Evolutionary conservation across 1,139 yeast genomes (phyloP).

Genomic region (Yueomyces sp.): DNA sequence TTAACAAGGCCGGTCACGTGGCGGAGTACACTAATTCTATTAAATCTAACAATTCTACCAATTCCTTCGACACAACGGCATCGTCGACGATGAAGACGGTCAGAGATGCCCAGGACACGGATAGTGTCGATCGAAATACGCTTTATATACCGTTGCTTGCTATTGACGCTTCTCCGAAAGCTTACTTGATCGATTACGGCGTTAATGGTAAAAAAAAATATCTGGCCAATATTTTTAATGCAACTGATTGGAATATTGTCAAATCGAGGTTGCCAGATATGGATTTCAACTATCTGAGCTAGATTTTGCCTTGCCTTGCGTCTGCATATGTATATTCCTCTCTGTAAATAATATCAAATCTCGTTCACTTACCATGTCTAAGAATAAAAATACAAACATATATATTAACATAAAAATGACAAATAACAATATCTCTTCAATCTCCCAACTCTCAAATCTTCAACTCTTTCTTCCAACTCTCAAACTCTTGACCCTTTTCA

Average conservation of each 20-base stretch:
- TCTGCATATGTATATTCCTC: constrained; percentile 1
- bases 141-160: constrained; percentile 52
- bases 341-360: constrained; percentile 1
- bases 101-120: background rate
- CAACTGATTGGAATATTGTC: constrained; percentile 61
- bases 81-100: background rate
- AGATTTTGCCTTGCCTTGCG: too few species aligned
- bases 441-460: background rate
- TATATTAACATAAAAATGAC: too few species aligned
- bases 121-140: background rate
- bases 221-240: constrained; percentile 57
- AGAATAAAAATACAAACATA: too few species aligned
- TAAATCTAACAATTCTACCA: constrained; percentile 4
- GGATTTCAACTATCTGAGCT: background rate
- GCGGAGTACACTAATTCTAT: constrained; percentile 9
- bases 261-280: constrained; percentile 43
- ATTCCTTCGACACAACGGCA: background rate
- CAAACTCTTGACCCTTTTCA: constrained; percentile 80
- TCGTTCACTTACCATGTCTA: too few species aligned
- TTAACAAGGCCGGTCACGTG: constrained; percentile 21
- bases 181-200: constrained; percentile 61
- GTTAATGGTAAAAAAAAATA: constrained; percentile 59
- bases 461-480: constrained; percentile 45
- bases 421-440: too few species aligned
- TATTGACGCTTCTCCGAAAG: constrained; percentile 59